Evolutionary conservation across 2,329 filamentous ascomycete species (phyloP).

Genomic region (Penicillium paneum): DNA sequence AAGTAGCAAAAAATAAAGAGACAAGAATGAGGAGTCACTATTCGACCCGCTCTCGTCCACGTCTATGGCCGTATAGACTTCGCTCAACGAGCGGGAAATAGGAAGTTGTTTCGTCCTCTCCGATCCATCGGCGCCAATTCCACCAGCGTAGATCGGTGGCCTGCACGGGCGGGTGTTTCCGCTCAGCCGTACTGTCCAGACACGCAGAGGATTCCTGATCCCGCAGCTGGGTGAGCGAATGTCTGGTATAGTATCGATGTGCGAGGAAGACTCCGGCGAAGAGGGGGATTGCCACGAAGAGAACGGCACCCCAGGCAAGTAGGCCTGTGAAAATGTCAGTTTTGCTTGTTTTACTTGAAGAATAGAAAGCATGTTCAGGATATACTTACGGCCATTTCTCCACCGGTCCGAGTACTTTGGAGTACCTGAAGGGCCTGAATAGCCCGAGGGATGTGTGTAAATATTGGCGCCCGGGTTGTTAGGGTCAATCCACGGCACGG

Average conservation of each 20-base stretch:
- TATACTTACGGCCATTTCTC: constrained; percentile 12
- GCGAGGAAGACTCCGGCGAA: constrained; percentile 10
- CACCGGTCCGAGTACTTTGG: constrained; percentile 1
- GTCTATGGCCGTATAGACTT: constrained; percentile 3
- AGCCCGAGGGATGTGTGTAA: constrained; percentile 17
- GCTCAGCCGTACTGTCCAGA: constrained; percentile 17
- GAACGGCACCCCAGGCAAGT: constrained; percentile 7
- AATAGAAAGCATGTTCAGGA: too few relatives aligned
- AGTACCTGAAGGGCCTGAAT: constrained; percentile 7
- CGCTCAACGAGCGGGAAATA: constrained; percentile 31
- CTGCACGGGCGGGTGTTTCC: constrained; percentile 13
- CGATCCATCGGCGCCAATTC: constrained; percentile 31
- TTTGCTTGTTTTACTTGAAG: neutral
- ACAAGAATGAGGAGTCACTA: neutral
- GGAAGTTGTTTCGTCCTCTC: constrained; percentile 11
- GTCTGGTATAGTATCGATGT: constrained; percentile 11
- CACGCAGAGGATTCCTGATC: constrained; percentile 18
- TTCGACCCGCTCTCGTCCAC: constrained; percentile 13
- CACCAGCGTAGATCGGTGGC: constrained; percentile 27
- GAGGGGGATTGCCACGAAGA: constrained; percentile 9
- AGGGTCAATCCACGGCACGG: constrained; percentile 34
- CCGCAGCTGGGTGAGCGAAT: constrained; percentile 7
- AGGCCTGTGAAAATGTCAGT: constrained; percentile 5
- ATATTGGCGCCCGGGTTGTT: constrained; percentile 23
- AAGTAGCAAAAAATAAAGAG: constrained; percentile 6